Evolutionary conservation across 306 rosid species (phyloP).

Genomic region (Lathyrus oleraceus): DNA sequence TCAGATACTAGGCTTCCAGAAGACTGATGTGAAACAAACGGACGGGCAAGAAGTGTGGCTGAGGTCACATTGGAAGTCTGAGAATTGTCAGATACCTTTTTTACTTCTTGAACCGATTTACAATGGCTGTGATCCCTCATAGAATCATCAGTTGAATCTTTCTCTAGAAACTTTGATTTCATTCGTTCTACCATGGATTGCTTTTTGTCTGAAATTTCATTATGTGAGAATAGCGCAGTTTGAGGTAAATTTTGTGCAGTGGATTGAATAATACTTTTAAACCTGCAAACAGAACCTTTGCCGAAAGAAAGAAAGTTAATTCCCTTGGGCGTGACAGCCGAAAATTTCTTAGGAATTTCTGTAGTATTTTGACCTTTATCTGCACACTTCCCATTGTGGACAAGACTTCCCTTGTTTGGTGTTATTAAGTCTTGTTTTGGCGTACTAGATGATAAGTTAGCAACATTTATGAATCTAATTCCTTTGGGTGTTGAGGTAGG

Average conservation of each 20-base stretch:
- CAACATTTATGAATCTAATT: conserved; percentile 53
- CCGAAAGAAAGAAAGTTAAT: conserved; percentile 72
- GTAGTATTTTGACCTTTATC: conserved; percentile 36
- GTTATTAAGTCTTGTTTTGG: conserved; percentile 39
- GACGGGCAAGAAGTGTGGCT: conserved; percentile 34
- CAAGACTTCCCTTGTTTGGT: conserved; percentile 39
- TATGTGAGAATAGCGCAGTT: conserved; percentile 32
- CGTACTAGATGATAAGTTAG: conserved; percentile 34
- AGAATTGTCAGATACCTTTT: conserved; percentile 30
- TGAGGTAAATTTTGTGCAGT: conserved; percentile 30
- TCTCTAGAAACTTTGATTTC: conserved; percentile 40
- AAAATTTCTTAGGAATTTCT: conserved; percentile 37
- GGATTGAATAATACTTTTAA: conserved; percentile 40
- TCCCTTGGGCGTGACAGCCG: conserved; percentile 58
- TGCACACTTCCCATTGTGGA: conserved; percentile 27
- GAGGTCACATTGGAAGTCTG: conserved; percentile 42
- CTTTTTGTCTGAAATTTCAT: conserved; percentile 31
- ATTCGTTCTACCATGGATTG: conserved; percentile 40
- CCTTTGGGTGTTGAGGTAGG: conserved; percentile 49
- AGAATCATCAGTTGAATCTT: conserved; percentile 37
- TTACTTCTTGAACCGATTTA: conserved; percentile 37
- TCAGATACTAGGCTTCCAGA: conserved; percentile 36
- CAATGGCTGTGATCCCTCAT: conserved; percentile 23
- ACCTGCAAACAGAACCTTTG: conserved; percentile 43
- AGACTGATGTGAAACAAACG: conserved; percentile 44